Conservation (phyloP, 2,329 filamentous ascomycete species). For the Aotearoamyces nothofagi region DNA sequence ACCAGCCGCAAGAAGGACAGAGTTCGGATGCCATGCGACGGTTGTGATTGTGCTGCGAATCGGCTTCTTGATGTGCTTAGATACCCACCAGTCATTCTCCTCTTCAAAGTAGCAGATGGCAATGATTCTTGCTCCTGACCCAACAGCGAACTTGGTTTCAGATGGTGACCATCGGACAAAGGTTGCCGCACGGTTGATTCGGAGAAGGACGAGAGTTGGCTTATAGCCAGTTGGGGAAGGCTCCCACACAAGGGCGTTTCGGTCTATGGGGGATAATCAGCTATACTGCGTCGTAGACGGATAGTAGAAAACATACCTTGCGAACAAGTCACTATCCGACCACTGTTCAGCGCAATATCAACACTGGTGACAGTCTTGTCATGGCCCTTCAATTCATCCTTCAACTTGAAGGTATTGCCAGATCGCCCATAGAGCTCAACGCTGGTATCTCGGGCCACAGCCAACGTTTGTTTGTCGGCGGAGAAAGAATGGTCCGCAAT, state of each 20-base stretch:
- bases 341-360: conserved; percentile 80
- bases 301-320: conserved; percentile 47
- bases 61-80: conserved; percentile 98
- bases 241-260: conserved; percentile 97
- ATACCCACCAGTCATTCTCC: conserved; percentile 99
- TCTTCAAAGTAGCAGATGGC: conserved; percentile 98
- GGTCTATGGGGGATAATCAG: conserved; percentile 41
- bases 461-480: conserved; percentile 73
- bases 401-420: conserved; percentile 63
- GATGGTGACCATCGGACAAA: conserved; percentile 96
- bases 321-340: conserved; percentile 93
- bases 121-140: conserved; percentile 88
- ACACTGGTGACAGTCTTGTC: conserved; percentile 96
- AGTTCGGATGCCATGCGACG: conserved; percentile 94
- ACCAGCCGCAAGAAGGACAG: conserved; percentile 81
- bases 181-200: conserved; percentile 92
- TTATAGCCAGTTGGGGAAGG: conserved; percentile 87
- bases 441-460: conserved; percentile 77
- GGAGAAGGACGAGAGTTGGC: conserved; percentile 87
- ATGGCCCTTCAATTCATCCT: conserved; percentile 89
- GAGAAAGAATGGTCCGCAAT: conserved; percentile 99
- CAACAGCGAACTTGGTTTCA: conserved; percentile 94
- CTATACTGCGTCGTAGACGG: conserved; percentile 4
- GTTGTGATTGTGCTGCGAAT: conserved; percentile 94
- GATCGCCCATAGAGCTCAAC: conserved; percentile 74